Conservation (phyloP, 305 asterid species). For the Solanum chacoense region DNA sequence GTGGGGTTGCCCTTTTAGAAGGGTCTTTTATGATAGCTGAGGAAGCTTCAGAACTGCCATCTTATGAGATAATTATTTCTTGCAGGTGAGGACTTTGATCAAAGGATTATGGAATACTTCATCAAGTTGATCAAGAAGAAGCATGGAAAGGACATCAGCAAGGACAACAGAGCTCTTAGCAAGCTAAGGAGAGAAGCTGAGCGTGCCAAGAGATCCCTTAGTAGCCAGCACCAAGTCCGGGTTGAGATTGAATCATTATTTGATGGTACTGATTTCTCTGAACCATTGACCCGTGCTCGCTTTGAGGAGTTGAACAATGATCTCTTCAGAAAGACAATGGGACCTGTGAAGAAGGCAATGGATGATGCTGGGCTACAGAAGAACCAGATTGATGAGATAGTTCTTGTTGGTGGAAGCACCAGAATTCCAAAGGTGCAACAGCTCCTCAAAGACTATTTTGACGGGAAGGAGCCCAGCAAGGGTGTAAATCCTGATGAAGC, state of each 20-base stretch:
- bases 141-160: constrained; percentile 47
- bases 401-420: constrained; percentile 51
- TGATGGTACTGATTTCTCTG: constrained; percentile 40
- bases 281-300: constrained; percentile 41
- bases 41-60: background rate
- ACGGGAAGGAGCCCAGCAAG: constrained; percentile 44
- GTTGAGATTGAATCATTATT: constrained; percentile 42
- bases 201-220: constrained; percentile 43
- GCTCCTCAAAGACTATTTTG: constrained; percentile 35
- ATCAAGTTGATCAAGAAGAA: constrained; percentile 43
- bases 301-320: constrained; percentile 48
- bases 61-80: background rate
- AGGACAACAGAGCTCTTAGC: constrained; percentile 47
- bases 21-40: background rate
- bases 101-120: constrained; percentile 42
- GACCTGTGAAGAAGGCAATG: constrained; percentile 53
- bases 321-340: constrained; percentile 41
- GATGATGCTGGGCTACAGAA: constrained; percentile 39
- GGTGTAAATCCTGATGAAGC: constrained; percentile 54
- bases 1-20: background rate
- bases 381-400: constrained; percentile 39
- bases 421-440: constrained; percentile 48
- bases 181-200: constrained; percentile 46
- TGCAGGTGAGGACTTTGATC: constrained; percentile 49
- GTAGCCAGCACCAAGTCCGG: constrained; percentile 48